Evolutionary conservation across 768 basidiomycete genomes (phyloP), one percentile per base, ranked within the genome.

Genomic region (Podaxis rugospora): DNA sequence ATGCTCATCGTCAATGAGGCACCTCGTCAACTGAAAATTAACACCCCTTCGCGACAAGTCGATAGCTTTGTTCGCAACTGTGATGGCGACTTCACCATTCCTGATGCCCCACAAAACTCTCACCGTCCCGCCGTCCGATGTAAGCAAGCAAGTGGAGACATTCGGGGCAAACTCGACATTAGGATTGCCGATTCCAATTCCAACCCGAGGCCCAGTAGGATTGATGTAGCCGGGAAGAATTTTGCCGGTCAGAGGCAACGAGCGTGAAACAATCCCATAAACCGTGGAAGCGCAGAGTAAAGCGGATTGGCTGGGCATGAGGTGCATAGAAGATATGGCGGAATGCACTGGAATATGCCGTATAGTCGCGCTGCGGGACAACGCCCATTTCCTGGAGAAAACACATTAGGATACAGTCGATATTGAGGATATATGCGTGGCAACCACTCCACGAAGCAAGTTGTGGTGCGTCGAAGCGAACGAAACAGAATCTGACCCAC

Each of bases 161-260:
- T 90, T 78, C 2, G 89, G 88, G 1, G 82, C 79, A 63, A 92
- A 88, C 66, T 92, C 89, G 11, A 82, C 81, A 65, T 91, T 90
- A 3, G 88, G 89, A 65, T 92, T 91, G 3, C 87, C 88, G 55
- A 84, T 79, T 2, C 87, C 86, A 16, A 84, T 64, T 5, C 86
- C 87, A 42, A 79, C 75, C 10, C 82, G 80, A 9, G 80, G 76
- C 5, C 85, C 86, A 1, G 83, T 78, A 2, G 88, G 82, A 52
- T 90, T 84, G 7, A 93, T 76, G 65, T 80, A 90, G 0, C 91
- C 92, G 28, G 84, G 78, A 6, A 91, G 72, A 53, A 92, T 75
- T 66, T 83, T 88, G 51, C 89, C 90, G 1, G 78, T 86, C 27
- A 90, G 75, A 0, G 90, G 88, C 35, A 85, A 68, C 10, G 90